Evolutionary conservation across 257 asterid genomes (phyloP).

Genomic region (Cinchona pubescens): DNA sequence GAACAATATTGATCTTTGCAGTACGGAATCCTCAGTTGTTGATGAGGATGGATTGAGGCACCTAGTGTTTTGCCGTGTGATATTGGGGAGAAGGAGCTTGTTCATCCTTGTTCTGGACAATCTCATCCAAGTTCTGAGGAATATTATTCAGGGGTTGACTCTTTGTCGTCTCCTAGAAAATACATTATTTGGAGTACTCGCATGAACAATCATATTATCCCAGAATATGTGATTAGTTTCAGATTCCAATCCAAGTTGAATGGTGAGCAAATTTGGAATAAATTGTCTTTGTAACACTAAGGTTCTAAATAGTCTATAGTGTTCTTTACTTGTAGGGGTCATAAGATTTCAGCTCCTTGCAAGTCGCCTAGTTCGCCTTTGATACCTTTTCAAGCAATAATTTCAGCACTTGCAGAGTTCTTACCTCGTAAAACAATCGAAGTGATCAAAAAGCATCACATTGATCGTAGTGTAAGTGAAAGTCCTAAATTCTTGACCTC

Average conservation of each 20-base stretch:
- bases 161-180: conserved; percentile 26
- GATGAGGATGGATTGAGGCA: conserved; percentile 32
- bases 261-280: conserved; percentile 10
- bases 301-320: background rate
- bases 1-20: conserved; percentile 3
- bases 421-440: conserved; percentile 25
- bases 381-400: conserved; percentile 32
- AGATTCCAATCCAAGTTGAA: conserved; percentile 6
- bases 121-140: conserved; percentile 27
- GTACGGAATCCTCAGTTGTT: conserved; percentile 20
- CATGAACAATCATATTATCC: conserved; percentile 30
- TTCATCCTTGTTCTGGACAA: conserved; percentile 32
- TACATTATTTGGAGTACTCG: conserved; percentile 33
- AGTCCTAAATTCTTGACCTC: background rate
- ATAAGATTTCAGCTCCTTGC: background rate
- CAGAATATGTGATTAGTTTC: conserved; percentile 33
- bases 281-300: background rate
- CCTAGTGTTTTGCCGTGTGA: conserved; percentile 39
- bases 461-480: conserved; percentile 21
- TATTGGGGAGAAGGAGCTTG: conserved; percentile 35
- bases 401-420: conserved; percentile 28
- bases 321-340: conserved; percentile 4
- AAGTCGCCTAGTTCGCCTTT: conserved; percentile 37
- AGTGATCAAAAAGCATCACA: conserved; percentile 25
- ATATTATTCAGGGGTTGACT: conserved; percentile 33